These are phyloP conservation scores for Rhynchospora tenuis DNA, from an alignment of 176 grass and related monocot genomes.

Conservation along the genomic window DNA sequence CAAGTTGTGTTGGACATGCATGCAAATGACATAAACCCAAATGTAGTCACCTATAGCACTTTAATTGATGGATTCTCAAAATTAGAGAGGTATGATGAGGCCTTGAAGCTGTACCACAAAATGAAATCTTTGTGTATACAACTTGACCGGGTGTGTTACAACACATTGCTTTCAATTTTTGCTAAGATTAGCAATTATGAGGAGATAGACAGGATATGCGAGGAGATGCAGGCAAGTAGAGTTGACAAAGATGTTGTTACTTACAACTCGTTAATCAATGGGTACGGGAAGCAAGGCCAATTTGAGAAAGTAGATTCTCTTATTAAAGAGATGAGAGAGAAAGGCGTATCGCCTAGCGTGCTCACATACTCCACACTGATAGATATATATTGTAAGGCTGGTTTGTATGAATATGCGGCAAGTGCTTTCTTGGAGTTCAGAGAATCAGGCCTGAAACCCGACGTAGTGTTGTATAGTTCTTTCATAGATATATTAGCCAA, in stretches of 20 bases:
- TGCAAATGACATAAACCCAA: conserved; percentile 55
- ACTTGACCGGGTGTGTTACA: conserved; percentile 90
- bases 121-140: conserved; percentile 76
- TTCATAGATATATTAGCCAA: conserved; percentile 97
- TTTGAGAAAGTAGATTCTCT: conserved; percentile 74
- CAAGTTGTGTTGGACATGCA: conserved; percentile 78
- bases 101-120: conserved; percentile 64
- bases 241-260: conserved; percentile 93
- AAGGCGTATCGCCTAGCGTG: conserved; percentile 61
- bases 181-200: conserved; percentile 76
- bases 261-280: conserved; percentile 96
- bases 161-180: conserved; percentile 86
- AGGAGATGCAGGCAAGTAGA: conserved; percentile 75
- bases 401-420: conserved; percentile 92
- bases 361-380: conserved; percentile 95
- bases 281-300: conserved; percentile 88
- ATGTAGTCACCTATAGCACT: conserved; percentile 98
- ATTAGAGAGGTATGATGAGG: conserved; percentile 85
- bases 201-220: conserved; percentile 70
- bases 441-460: conserved; percentile 82
- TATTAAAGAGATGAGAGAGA: conserved; percentile 86
- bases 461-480: conserved; percentile 96
- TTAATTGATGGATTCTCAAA: conserved; percentile 95
- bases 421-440: conserved; percentile 95
- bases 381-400: conserved; percentile 94